Evolutionary conservation across 2,329 filamentous ascomycete genomes (phyloP).

Genomic region (Fusarium zealandicum): DNA sequence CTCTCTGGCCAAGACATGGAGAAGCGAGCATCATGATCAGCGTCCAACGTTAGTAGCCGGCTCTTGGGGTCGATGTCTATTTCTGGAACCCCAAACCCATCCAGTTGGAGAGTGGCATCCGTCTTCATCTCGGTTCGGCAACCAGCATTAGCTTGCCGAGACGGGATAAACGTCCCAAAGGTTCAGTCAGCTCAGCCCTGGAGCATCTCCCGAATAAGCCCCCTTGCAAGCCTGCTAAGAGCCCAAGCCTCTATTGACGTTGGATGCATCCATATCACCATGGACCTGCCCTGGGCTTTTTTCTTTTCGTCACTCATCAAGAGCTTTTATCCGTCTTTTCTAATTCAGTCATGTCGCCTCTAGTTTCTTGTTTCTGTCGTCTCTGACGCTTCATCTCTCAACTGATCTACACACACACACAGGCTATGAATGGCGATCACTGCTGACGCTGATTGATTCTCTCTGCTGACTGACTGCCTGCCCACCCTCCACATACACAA

Average conservation of each 20-base stretch:
- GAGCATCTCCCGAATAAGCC: slow-evolving; percentile 6
- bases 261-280: too few relatives aligned
- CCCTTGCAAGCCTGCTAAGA: slow-evolving; percentile 7
- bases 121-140: slow-evolving; percentile 32
- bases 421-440: slow-evolving; percentile 18
- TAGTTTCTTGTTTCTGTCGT: neutral
- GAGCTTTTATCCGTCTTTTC: neutral
- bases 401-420: neutral
- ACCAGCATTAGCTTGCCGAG: slow-evolving; percentile 5
- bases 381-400: neutral
- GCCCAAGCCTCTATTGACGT: slow-evolving; percentile 4
- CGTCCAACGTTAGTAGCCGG: too few relatives aligned
- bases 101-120: slow-evolving; percentile 5
- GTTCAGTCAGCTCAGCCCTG: slow-evolving; percentile 32
- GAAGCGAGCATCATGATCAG: too few relatives aligned
- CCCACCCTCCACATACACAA: slow-evolving; percentile 15
- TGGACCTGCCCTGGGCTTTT: neutral
- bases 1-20: neutral
- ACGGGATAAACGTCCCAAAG: neutral
- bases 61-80: slow-evolving; percentile 16
- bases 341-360: slow-evolving; percentile 18
- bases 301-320: neutral
- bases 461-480: slow-evolving; percentile 13
- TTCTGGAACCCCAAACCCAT: slow-evolving; percentile 16
- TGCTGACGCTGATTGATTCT: slow-evolving; percentile 13